phyloP scores from a whole-genome alignment of 2,329 filamentous ascomycete species.

The Neodidymelliopsis sp. region DNA sequence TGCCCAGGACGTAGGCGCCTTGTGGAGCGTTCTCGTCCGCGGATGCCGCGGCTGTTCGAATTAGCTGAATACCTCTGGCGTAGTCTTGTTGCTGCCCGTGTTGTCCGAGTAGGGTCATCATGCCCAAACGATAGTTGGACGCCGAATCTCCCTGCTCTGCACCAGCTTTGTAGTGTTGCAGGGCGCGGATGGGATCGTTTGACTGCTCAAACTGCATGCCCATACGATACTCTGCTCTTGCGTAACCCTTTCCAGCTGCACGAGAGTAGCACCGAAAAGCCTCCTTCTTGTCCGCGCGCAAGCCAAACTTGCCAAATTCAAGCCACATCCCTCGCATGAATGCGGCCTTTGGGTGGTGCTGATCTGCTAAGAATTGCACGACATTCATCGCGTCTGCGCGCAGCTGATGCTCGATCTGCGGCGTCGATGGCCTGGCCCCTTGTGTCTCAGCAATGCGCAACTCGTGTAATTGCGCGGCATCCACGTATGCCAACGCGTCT shows the following conservation, averaged over 20 bases:
- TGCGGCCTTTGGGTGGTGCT: slow-evolving; percentile 90
- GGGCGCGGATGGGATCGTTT: slow-evolving; percentile 88
- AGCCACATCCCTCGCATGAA: slow-evolving; percentile 97
- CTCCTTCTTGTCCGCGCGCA: slow-evolving; percentile 90
- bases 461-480: slow-evolving; percentile 80
- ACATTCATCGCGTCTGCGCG: slow-evolving; percentile 90
- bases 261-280: slow-evolving; percentile 86
- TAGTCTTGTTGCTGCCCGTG: slow-evolving; percentile 89
- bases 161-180: slow-evolving; percentile 87
- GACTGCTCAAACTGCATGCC: slow-evolving; percentile 98
- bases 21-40: slow-evolving; percentile 97
- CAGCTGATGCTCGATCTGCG: slow-evolving; percentile 86
- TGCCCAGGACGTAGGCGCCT: slow-evolving; percentile 92
- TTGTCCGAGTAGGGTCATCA: slow-evolving; percentile 97
- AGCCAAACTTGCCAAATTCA: slow-evolving; percentile 96
- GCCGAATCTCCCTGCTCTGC: slow-evolving; percentile 85
- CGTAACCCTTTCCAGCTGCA: slow-evolving; percentile 86
- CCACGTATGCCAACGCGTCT: slow-evolving; percentile 87
- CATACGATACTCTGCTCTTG: slow-evolving; percentile 92
- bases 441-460: slow-evolving; percentile 68
- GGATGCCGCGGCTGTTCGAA: slow-evolving; percentile 80
- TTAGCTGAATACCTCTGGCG: slow-evolving; percentile 78
- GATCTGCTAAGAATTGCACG: slow-evolving; percentile 85
- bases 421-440: slow-evolving; percentile 75
- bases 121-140: slow-evolving; percentile 84